Percentiles rank a stretch among this genome's conserved stretches.
phyloP scores from a whole-genome alignment of 768 basidiomycete genomes.

The Rhizopogon vesiculosus region DNA sequence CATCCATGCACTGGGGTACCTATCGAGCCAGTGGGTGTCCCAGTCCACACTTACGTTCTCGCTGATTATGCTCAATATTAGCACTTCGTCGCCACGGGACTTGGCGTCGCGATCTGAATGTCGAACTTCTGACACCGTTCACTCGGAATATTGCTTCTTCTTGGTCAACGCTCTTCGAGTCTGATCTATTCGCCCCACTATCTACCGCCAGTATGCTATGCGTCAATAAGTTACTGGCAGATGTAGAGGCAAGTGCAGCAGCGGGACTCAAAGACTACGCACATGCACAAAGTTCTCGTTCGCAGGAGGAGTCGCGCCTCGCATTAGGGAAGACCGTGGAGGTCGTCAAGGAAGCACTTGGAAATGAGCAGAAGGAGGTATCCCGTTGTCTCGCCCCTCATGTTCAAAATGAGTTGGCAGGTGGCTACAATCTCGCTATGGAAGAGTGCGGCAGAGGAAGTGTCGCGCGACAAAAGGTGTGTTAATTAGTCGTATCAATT shows the following conservation, averaged over 20 bases:
- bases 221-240: constrained; percentile 42
- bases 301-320: constrained; percentile 46
- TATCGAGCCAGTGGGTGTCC: constrained; percentile 48
- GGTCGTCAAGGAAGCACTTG: constrained; percentile 45
- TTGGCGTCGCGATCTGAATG: constrained; percentile 57
- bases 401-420: constrained; percentile 44
- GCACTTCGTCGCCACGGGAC: constrained; percentile 51
- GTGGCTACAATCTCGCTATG: constrained; percentile 52
- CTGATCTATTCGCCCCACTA: constrained; percentile 48
- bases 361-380: constrained; percentile 52
- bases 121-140: constrained; percentile 53
- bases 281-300: constrained; percentile 45
- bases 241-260: constrained; percentile 48
- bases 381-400: constrained; percentile 55
- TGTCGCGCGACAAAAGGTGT: constrained; percentile 57
- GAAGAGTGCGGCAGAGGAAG: constrained; percentile 50
- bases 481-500: neutral
- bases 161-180: constrained; percentile 59
- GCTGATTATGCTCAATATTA: constrained; percentile 15
- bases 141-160: constrained; percentile 53
- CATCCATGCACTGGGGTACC: constrained; percentile 55
- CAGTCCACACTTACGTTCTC: neutral
- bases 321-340: constrained; percentile 45
- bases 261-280: constrained; percentile 48
- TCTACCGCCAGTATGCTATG: constrained; percentile 31